Conservation (phyloP, 2,329 filamentous ascomycete species). For the Coniochaeta ligniaria region DNA sequence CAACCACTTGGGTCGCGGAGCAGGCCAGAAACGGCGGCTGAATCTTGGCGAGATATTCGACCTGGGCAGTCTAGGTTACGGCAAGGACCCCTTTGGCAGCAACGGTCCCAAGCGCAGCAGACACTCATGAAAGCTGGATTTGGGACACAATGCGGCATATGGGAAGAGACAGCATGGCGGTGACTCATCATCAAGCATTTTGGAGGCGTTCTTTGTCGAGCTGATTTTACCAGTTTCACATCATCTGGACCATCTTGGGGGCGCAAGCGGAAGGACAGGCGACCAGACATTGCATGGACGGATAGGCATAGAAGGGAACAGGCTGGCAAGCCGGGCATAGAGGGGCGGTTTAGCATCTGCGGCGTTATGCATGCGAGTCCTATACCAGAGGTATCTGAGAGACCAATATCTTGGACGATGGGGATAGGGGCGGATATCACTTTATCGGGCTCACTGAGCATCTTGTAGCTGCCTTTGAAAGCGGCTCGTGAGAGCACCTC, state of each 20-base stretch:
- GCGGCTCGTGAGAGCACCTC: background rate
- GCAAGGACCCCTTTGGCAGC: conserved; percentile 49
- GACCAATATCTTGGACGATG: background rate
- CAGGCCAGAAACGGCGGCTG: conserved; percentile 66
- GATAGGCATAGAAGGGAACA: background rate
- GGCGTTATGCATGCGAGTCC: background rate
- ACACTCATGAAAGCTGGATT: conserved; percentile 28
- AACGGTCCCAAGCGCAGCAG: conserved; percentile 42
- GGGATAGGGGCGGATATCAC: background rate
- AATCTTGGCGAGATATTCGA: conserved; percentile 73
- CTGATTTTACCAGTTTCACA: background rate
- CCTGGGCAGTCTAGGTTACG: conserved; percentile 53
- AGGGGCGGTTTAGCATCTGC: background rate
- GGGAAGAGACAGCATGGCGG: background rate
- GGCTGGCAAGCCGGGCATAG: background rate
- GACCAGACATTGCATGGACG: background rate
- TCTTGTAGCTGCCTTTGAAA: background rate
- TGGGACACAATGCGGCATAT: background rate
- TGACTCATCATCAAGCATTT: background rate
- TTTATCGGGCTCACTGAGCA: background rate
- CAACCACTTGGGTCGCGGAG: conserved; percentile 49
- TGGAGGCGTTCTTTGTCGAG: background rate
- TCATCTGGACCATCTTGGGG: background rate
- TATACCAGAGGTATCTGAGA: background rate
- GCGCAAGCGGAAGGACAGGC: background rate